Evolutionary conservation across 257 asterid genomes (phyloP), one percentile per base, ranked within the genome.

Genomic region (Asclepias syriaca): DNA sequence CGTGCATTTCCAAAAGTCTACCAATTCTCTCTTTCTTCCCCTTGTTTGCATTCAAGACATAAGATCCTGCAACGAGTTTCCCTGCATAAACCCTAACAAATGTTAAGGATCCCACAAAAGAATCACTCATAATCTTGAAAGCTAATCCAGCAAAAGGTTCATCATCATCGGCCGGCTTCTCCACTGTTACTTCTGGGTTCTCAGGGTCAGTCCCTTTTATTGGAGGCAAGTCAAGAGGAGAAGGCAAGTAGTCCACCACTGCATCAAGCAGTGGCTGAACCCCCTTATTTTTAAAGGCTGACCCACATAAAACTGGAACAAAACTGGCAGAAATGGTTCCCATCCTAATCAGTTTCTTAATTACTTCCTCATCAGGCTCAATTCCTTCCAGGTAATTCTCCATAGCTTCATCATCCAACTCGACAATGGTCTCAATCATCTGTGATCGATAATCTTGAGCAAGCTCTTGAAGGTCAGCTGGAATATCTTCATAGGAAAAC

Each of bases 21-120:
- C 98, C 98, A 27, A 92, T 92, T 79, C 98, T 87, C 86, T 95
- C 97, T 71, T 77, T 95, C 88, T 82, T 95, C 75, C 99, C 96
- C 77, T 95, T 95, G 88, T 92, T 95, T 8, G 98, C 79, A 78
- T 95, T 90, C 74, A 88, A 67, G 6, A 90, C 96, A 75, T 92
- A 95, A 13, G 98, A 92, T 27, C 97, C 97, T 4, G 96, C 90
- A 13, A 66, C 79, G n/a, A 95, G 93, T 85, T 92, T 92, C 79
- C 98, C 98, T 0, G 98, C 66, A 74, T 92, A 92, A 11, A 95
- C 90, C 56, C 97, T 83, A 15, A 95, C 91, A 49, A 95, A 92
- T n/a, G 99, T 95, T 66, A 92, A 89, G 45, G 98, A 87, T 66
- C 98, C 98, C 74, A 92, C 97, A 72, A 88, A 92, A 37, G 98